Conservation (phyloP, 345 rosid genomes). For the Brassica nigra region DNA sequence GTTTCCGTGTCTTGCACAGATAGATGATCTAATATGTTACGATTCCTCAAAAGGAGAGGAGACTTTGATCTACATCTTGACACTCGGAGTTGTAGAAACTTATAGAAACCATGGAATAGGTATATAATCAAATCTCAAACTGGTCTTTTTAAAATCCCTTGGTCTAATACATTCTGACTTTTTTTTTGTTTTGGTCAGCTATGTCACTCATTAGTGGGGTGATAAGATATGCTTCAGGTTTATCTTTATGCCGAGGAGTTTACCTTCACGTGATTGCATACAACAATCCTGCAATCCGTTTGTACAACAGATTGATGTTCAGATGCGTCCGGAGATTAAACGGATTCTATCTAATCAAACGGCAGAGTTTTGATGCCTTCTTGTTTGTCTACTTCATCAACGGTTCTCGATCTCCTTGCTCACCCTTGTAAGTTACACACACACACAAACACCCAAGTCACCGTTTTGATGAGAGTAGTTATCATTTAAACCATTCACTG, state of each 20-base stretch:
- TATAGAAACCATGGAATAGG: slow-evolving; percentile 86
- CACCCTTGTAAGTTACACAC: slow-evolving; percentile 67
- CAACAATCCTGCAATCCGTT: slow-evolving; percentile 73
- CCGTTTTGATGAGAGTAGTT: neutral
- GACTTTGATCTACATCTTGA: slow-evolving; percentile 72
- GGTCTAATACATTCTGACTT: neutral
- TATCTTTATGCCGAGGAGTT: slow-evolving; percentile 64
- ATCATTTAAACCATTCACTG: neutral
- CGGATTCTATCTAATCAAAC: slow-evolving; percentile 64
- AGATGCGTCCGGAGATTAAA: slow-evolving; percentile 59
- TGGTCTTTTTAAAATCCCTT: neutral
- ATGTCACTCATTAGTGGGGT: slow-evolving; percentile 65
- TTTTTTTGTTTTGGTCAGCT: slow-evolving; percentile 49
- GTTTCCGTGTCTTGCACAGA: slow-evolving; percentile 55
- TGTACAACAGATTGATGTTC: slow-evolving; percentile 82
- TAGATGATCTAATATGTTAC: slow-evolving; percentile 71
- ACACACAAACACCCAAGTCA: neutral
- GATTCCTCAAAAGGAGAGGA: slow-evolving; percentile 65
- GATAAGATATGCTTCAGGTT: slow-evolving; percentile 66
- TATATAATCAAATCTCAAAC: slow-evolving; percentile 19
- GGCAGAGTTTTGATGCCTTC: slow-evolving; percentile 76
- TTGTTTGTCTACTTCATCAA: slow-evolving; percentile 77
- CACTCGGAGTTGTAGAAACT: slow-evolving; percentile 77
- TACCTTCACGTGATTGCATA: slow-evolving; percentile 90
- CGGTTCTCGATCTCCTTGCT: slow-evolving; percentile 77